These are phyloP conservation scores for Nicotiana rustica DNA, from an alignment of 305 asterid genomes.

Conservation along the genomic window DNA sequence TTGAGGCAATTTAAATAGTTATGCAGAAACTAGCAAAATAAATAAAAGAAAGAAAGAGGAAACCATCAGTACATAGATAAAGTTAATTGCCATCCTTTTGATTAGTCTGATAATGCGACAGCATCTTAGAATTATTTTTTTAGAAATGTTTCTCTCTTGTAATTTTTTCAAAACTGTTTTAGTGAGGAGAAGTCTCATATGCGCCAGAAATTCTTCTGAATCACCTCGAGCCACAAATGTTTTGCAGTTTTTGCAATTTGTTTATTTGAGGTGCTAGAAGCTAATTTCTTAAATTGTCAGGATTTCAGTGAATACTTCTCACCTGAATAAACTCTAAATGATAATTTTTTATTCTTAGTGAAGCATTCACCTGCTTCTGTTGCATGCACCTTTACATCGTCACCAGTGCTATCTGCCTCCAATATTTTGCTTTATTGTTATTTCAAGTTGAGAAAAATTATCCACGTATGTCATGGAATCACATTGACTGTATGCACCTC, in stretches of 20 bases:
- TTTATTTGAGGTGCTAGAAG: conserved; percentile 12
- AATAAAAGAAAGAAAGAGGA: conserved; percentile 13
- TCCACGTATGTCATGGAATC: background rate
- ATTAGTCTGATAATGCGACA: background rate
- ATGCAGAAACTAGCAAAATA: conserved; percentile 10
- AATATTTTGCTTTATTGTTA: background rate
- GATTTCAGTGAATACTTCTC: background rate
- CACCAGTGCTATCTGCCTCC: background rate
- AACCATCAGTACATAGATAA: background rate
- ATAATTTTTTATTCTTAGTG: background rate
- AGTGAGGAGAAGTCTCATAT: conserved; percentile 5
- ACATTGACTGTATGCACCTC: background rate
- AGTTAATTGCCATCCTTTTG: background rate
- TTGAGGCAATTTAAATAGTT: background rate
- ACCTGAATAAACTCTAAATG: background rate
- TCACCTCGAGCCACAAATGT: background rate
- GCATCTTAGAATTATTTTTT: background rate
- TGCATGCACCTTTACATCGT: background rate
- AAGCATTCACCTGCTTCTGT: background rate
- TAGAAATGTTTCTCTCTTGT: conserved; percentile 8
- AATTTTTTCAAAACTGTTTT: background rate
- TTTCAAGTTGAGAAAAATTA: conserved; percentile 12
- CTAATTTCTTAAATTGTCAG: background rate
- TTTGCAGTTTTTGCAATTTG: background rate
- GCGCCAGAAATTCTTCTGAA: background rate